These are phyloP conservation scores for Suillus spraguei DNA, from an alignment of 768 basidiomycete species.

Conservation along the genomic window DNA sequence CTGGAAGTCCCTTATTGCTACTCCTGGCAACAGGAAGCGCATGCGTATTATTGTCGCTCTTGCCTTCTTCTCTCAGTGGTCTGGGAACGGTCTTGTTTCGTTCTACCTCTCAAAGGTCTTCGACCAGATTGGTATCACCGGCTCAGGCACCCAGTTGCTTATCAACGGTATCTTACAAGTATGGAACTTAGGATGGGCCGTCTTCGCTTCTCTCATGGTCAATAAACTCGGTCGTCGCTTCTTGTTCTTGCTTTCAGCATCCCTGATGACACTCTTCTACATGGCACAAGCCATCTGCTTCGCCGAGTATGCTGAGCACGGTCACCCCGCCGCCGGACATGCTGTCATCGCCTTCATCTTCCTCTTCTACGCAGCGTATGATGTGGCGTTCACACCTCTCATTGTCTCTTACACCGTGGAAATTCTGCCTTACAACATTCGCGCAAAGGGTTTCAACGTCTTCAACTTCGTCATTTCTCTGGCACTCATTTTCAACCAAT, in stretches of 20 bases:
- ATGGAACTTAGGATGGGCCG: slow-evolving; percentile 73
- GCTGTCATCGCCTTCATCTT: slow-evolving; percentile 85
- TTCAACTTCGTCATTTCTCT: slow-evolving; percentile 80
- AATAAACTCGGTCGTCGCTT: slow-evolving; percentile 71
- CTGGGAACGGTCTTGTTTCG: slow-evolving; percentile 81
- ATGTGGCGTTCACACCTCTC: slow-evolving; percentile 84
- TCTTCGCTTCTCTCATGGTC: slow-evolving; percentile 58
- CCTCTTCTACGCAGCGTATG: slow-evolving; percentile 78
- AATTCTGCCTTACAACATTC: slow-evolving; percentile 80
- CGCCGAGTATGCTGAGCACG: slow-evolving; percentile 51
- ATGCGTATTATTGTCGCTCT: slow-evolving; percentile 76
- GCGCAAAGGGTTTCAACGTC: slow-evolving; percentile 84
- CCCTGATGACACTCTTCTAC: slow-evolving; percentile 69
- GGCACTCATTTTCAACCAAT: slow-evolving; percentile 88
- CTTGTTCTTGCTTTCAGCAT: slow-evolving; percentile 63
- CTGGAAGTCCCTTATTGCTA: slow-evolving; percentile 69
- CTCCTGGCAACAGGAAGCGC: slow-evolving; percentile 73
- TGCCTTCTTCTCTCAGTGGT: slow-evolving; percentile 87
- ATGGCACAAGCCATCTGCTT: slow-evolving; percentile 69
- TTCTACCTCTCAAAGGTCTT: slow-evolving; percentile 82
- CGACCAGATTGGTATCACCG: slow-evolving; percentile 64
- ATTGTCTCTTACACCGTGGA: slow-evolving; percentile 88
- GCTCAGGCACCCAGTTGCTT: slow-evolving; percentile 65
- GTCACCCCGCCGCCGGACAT: slow-evolving; percentile 51
- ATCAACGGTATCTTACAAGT: slow-evolving; percentile 87